Conservation (phyloP, 2,329 filamentous ascomycete species). For the Penicillium sp. region DNA sequence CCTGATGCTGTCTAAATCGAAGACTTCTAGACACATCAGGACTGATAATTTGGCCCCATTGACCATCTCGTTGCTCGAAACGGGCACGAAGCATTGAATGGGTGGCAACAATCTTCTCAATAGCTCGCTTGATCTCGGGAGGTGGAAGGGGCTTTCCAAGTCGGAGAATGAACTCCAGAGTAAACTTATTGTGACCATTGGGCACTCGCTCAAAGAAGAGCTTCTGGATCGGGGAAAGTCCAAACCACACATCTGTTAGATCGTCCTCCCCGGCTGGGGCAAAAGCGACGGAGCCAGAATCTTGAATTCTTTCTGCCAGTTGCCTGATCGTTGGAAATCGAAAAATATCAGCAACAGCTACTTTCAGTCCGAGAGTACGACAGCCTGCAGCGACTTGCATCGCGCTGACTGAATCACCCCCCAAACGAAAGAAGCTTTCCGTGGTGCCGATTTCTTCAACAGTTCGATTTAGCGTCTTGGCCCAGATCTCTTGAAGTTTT, state of each 20-base stretch:
- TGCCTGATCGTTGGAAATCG: constrained; percentile 7
- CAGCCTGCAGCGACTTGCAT: constrained; percentile 17
- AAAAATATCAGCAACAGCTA: constrained; percentile 12
- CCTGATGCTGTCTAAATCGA: neutral
- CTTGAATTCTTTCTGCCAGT: constrained; percentile 7
- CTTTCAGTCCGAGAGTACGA: constrained; percentile 2
- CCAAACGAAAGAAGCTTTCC: neutral
- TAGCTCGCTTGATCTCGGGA: neutral
- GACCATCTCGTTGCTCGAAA: constrained; percentile 1
- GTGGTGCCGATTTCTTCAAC: neutral
- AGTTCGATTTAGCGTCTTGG: constrained; percentile 3
- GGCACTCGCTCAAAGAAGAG: constrained; percentile 11
- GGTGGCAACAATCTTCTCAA: neutral
- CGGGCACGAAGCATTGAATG: constrained; percentile 16
- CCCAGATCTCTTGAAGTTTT: constrained; percentile 15
- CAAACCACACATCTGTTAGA: constrained; percentile 7
- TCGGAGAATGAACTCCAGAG: constrained; percentile 2
- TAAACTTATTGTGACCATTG: constrained; percentile 16
- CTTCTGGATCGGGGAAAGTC: constrained; percentile 13
- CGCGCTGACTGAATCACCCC: constrained; percentile 24
- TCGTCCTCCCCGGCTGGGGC: constrained; percentile 1
- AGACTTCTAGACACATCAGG: neutral
- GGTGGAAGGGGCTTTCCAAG: neutral
- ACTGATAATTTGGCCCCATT: neutral
- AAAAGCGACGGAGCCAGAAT: neutral